Evolutionary conservation across 176 grass and related monocot genomes (phyloP), one percentile per base, ranked within the genome.

Genomic region (Elaeis guineensis): DNA sequence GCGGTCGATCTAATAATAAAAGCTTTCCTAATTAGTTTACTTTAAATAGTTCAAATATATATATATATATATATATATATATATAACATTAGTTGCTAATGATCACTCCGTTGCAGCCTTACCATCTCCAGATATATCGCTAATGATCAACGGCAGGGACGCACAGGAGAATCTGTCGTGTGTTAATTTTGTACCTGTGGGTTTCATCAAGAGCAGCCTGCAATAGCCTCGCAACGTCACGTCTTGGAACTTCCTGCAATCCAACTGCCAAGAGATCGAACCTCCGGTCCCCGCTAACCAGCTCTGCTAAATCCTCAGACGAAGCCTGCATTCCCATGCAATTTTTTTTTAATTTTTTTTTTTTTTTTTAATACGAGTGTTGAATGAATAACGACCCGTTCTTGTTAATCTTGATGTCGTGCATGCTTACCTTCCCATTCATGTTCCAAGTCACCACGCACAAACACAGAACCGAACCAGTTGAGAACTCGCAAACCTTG

Each of bases 361-460:
- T 23, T 23, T 23, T 23, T 23, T 23, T 23, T 2, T 23, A 23
- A 23, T 23, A 23, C 16, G 19, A 22, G 19, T 4, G 12, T 56
- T 23, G 19, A 56, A 21, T 23, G 54, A 56, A 21, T 19, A 8
- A 7, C 20, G 12, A 56, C 21, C 1, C 22, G 19, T 56, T 19
- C 54, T 56, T 56, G 54, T 19, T n/a, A n/a, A n/a, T 21, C 20
- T 21, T 14, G 19, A 21, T 21, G 14, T 14, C 35, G 2, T 12
- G 11, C 11, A 44, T 11, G 16, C 23, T 59, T 25, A 84, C 86
- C 81, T 89, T 89, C 55, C 81, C 58, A 18, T 89, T 89, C 81
- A 84, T 81, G 62, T 89, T 89, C 86, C 77, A 89, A 23, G 86
- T 89, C 69, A 89, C 39, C 2, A 89, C 77, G 70, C 81, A 72